These are phyloP conservation scores for Trichosporon asahii DNA, from an alignment of 1,284 basidiomycete genomes.

Conservation along the genomic window DNA sequence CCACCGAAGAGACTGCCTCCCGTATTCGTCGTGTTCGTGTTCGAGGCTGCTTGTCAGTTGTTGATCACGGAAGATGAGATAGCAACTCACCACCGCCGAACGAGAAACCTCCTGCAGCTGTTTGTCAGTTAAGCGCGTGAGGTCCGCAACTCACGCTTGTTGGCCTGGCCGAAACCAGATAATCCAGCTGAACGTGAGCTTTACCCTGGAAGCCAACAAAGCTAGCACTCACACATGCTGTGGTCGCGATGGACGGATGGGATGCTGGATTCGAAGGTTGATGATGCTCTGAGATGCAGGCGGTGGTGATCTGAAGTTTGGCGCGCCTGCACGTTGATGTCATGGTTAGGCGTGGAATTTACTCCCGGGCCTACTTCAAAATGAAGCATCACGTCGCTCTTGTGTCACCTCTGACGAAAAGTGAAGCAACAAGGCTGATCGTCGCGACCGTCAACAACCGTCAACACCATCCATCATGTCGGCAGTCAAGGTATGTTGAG, in stretches of 20 bases:
- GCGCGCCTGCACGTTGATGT: conserved; percentile 7
- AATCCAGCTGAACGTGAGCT: conserved; percentile 35
- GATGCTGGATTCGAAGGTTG: background rate
- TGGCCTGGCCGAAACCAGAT: conserved; percentile 39
- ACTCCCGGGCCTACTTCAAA: conserved; percentile 7
- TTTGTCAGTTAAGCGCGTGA: background rate
- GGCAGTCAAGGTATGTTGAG: conserved; percentile 31
- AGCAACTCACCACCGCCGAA: conserved; percentile 21
- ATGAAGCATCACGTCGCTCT: background rate
- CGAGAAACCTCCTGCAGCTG: conserved; percentile 19
- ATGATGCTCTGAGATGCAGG: background rate
- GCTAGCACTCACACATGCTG: conserved; percentile 13
- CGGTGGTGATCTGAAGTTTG: conserved; percentile 5
- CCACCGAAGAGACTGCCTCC: conserved; percentile 20
- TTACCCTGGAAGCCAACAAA: background rate
- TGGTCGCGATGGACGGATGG: background rate
- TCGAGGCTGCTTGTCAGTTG: conserved; percentile 9
- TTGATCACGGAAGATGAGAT: background rate
- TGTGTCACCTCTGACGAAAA: conserved; percentile 3
- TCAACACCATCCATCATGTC: conserved; percentile 32
- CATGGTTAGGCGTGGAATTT: background rate
- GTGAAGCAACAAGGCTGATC: background rate
- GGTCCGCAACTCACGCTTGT: conserved; percentile 21
- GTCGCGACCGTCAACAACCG: conserved; percentile 8
- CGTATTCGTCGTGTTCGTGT: conserved; percentile 16